phyloP scores from a whole-genome alignment of 805 yeast genomes.

The Pichia ethanolica region DNA sequence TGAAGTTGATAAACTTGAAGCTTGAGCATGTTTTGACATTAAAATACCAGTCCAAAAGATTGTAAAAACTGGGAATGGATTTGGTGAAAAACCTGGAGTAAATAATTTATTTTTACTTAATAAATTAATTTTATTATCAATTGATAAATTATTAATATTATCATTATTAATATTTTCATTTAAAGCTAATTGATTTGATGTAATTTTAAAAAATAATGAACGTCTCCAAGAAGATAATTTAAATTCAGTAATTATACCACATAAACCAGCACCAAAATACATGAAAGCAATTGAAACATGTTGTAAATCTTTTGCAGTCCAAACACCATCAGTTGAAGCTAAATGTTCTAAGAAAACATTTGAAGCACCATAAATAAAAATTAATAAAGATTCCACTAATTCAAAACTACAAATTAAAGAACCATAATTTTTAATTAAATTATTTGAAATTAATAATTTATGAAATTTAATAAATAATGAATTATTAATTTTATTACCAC shows the following conservation, averaged over 20 bases:
- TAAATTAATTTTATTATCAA: constrained; percentile 9
- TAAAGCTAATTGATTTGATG: constrained; percentile 12
- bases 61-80: constrained; percentile 90
- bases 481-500: constrained; percentile 1
- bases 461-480: constrained; percentile 2
- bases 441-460: not conserved
- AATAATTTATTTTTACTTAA: constrained; percentile 13
- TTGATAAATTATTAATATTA: constrained; percentile 2
- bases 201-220: constrained; percentile 17
- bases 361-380: constrained; percentile 82
- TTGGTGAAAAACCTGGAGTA: constrained; percentile 77
- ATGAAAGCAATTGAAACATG: constrained; percentile 87
- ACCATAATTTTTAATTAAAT: constrained; percentile 23
- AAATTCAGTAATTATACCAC: constrained; percentile 81
- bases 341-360: constrained; percentile 89
- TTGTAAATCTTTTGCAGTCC: constrained; percentile 88
- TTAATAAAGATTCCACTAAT: constrained; percentile 68
- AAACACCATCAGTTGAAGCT: constrained; percentile 66
- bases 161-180: constrained; percentile 4
- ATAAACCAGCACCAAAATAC: constrained; percentile 85
- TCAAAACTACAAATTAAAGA: constrained; percentile 64
- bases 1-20: constrained; percentile 64
- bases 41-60: constrained; percentile 94
- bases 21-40: constrained; percentile 93
- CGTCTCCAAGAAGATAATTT: constrained; percentile 54